Percentiles rank a stretch among this genome's conserved stretches.
phyloP scores from a whole-genome alignment of 495 filamentous ascomycete species.

The Echria macrotheca region DNA sequence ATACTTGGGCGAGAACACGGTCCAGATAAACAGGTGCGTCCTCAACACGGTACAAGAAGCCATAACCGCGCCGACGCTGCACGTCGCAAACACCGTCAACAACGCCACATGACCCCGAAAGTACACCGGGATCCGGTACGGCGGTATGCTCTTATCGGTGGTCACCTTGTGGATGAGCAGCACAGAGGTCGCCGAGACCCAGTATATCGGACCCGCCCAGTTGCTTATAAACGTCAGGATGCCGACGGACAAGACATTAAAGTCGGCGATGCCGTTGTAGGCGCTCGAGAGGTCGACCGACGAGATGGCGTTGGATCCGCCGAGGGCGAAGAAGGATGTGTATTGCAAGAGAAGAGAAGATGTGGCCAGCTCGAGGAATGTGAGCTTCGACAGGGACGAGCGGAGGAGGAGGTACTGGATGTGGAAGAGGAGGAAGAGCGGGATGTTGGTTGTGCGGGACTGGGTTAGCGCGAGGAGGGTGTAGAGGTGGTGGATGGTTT shows the following conservation, averaged over 20 bases:
- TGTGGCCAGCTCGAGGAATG: constrained; percentile 51
- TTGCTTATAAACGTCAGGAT: constrained; percentile 80
- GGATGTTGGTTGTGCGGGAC: constrained; percentile 73
- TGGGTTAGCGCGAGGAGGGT: constrained; percentile 82
- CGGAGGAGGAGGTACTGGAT: constrained; percentile 50
- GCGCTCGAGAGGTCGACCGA: constrained; percentile 77
- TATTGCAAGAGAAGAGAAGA: constrained; percentile 65
- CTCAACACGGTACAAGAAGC: constrained; percentile 76
- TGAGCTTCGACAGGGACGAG: constrained; percentile 33
- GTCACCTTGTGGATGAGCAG: constrained; percentile 38
- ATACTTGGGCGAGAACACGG: constrained; percentile 96
- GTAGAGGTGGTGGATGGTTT: constrained; percentile 59
- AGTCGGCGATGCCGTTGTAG: constrained; percentile 74
- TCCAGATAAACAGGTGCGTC: constrained; percentile 97
- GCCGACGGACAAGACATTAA: constrained; percentile 63
- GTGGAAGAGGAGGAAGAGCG: constrained; percentile 72
- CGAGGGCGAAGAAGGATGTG: constrained; percentile 82
- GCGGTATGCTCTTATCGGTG: no score
- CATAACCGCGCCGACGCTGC: constrained; percentile 68
- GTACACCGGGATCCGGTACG: no score
- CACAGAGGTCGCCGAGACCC: constrained; percentile 57
- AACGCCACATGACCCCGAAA: constrained; percentile 49
- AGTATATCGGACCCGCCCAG: constrained; percentile 90
- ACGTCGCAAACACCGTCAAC: constrained; percentile 61
- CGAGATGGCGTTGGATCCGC: constrained; percentile 87